Evolutionary conservation across 2,329 filamentous ascomycete species (phyloP).

Genomic region (Talaromyces albobiverticillius): DNA sequence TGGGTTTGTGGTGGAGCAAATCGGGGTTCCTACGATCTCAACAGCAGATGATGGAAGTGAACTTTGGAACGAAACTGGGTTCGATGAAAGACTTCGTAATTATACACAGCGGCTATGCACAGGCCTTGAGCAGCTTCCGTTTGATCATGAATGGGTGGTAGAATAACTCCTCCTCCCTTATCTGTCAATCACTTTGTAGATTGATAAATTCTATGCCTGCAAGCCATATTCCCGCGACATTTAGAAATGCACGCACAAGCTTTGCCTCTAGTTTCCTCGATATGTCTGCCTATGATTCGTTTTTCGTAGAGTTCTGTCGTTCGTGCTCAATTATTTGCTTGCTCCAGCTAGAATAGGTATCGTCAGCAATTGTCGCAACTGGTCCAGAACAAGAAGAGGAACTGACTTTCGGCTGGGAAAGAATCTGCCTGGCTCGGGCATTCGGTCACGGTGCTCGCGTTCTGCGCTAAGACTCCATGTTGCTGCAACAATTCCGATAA

Average conservation of each 20-base stretch:
- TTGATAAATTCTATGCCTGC: conserved; percentile 36
- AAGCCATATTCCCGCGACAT: conserved; percentile 27
- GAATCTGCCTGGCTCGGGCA: conserved; percentile 74
- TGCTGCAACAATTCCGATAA: conserved; percentile 66
- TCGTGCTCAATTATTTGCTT: conserved; percentile 70
- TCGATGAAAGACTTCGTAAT: conserved; percentile 43
- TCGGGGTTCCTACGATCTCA: conserved; percentile 66
- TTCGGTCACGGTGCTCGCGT: conserved; percentile 68
- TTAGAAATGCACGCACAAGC: conserved; percentile 20
- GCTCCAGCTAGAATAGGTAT: conserved; percentile 57
- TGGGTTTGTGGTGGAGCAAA: conserved; percentile 91
- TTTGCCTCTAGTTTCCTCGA: not conserved
- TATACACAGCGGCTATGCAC: conserved; percentile 42
- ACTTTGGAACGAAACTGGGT: conserved; percentile 45
- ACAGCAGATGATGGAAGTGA: conserved; percentile 31
- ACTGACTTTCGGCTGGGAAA: conserved; percentile 81
- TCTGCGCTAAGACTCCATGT: conserved; percentile 72
- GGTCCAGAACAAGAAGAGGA: conserved; percentile 8
- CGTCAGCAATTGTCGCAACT: conserved; percentile 13
- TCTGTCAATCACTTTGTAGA: conserved; percentile 25
- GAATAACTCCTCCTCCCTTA: conserved; percentile 25
- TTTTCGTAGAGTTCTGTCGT: conserved; percentile 45
- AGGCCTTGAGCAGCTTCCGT: conserved; percentile 37
- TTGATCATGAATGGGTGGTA: conserved; percentile 30
- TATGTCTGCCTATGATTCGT: conserved; percentile 30